These are phyloP conservation scores for Metschnikowia lachancei DNA, from an alignment of 805 yeast species.

Conservation along the genomic window DNA sequence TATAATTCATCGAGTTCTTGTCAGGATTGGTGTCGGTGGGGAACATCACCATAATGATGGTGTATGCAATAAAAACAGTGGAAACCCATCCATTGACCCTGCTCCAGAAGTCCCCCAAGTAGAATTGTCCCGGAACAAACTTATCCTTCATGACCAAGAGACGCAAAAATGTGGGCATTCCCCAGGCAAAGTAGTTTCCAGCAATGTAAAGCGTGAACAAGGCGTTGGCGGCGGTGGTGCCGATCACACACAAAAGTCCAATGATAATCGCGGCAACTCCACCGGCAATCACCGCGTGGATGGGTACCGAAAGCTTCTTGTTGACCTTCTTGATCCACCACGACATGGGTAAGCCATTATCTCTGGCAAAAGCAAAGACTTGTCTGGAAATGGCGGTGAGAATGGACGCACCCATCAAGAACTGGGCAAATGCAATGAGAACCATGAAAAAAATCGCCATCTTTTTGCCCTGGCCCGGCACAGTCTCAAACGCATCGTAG, in stretches of 20 bases:
- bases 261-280: conserved; percentile 47
- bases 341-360: conserved; percentile 64
- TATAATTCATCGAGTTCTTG: conserved; percentile 61
- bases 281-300: conserved; percentile 53
- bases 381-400: conserved; percentile 67
- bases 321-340: conserved; percentile 54
- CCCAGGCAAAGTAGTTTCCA: conserved; percentile 64
- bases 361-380: conserved; percentile 74
- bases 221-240: conserved; percentile 62
- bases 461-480: conserved; percentile 42
- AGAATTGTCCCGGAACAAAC: conserved; percentile 66
- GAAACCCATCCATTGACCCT: conserved; percentile 47
- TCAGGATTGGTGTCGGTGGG: conserved; percentile 48
- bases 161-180: conserved; percentile 52
- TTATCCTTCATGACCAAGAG: conserved; percentile 44
- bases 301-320: conserved; percentile 54
- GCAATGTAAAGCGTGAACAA: conserved; percentile 62
- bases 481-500: conserved; percentile 47
- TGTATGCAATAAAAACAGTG: conserved; percentile 48
- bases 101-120: conserved; percentile 51
- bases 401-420: conserved; percentile 62
- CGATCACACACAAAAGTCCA: conserved; percentile 59
- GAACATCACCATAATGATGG: conserved; percentile 58
- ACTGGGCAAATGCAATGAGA: conserved; percentile 57
- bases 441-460: conserved; percentile 68